Evolutionary conservation across 1,284 basidiomycete genomes (phyloP), one percentile per base, ranked within the genome.

Genomic region (Kwoniella shivajii): DNA sequence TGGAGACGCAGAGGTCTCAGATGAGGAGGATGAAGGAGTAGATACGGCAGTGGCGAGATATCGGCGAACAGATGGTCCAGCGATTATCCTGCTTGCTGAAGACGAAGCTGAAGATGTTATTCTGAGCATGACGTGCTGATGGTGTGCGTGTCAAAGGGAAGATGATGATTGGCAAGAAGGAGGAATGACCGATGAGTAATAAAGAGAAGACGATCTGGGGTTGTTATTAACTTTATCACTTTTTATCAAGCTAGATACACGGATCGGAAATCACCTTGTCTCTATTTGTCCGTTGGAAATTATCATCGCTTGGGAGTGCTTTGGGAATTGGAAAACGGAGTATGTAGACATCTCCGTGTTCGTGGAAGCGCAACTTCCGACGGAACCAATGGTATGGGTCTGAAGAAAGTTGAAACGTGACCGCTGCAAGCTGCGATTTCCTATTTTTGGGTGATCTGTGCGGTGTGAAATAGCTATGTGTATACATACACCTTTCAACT

Each of bases 41-140:
- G 55, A 38, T 4, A 56, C 55, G 24, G 55, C 55, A 29, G 55
- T 56, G 45, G 55, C 55, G 22, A 56, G 55, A 34, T 26, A 33
- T 14, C 55, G 41, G 5, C 48, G 33, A 22, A 45, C 44, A 5
- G 46, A 54, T 30, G 46, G 48, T 11, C 49, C 48, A 13, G 55
- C 45, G 34, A 56, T 45, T 9, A 46, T 37, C 33, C 39, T 41
- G 37, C 44, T 54, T 7, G 55, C 36, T 39, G 42, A 50, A 22
- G 54, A 26, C 22, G 47, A 34, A 2, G 45, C 39, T 31, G 45
- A 42, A 16, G 45, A 14, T 27, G 53, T 48, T 18, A 43, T 6
- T 48, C 53, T 16, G 16, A 48, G 45, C 44, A 54, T 53, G 37
- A 9, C 31, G 9, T 30, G 22, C 16, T 36, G 27, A 11, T 4